Percentiles rank a stretch among this genome's conserved stretches.
Conservation (phyloP, 768 basidiomycete species). For the Lactarius akahatsu region DNA sequence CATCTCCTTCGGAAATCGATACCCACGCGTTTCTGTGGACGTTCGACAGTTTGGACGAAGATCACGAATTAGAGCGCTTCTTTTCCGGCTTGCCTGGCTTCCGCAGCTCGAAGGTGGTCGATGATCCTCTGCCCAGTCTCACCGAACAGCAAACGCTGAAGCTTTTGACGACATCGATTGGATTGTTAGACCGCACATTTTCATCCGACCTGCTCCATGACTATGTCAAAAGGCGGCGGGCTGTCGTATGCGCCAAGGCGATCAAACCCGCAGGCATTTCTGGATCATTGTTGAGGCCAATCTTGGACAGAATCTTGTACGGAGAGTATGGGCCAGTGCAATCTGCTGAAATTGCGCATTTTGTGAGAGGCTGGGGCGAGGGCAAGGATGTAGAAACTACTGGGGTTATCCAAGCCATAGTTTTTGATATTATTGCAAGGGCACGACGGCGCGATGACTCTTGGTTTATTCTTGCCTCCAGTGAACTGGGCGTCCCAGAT, state of each 20-base stretch:
- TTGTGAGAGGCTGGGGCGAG: neutral
- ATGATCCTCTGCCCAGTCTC: neutral
- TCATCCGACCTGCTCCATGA: neutral
- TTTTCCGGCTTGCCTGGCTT: neutral
- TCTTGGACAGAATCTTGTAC: neutral
- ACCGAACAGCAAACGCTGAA: neutral
- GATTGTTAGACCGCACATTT: neutral
- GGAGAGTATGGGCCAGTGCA: neutral
- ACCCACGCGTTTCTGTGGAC: neutral
- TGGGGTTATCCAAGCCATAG: neutral
- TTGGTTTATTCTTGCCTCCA: neutral
- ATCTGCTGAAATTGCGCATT: neutral
- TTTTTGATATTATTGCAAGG: neutral
- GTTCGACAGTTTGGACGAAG: neutral
- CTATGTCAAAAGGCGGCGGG: neutral
- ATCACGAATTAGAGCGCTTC: neutral
- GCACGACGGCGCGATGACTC: neutral
- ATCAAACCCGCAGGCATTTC: neutral
- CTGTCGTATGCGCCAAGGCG: neutral
- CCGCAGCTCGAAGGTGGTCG: neutral
- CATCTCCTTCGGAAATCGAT: neutral
- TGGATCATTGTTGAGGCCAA: fast-evolving
- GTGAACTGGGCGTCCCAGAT: neutral
- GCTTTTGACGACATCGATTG: neutral
- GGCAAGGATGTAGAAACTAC: neutral